Evolutionary conservation across 495 filamentous ascomycete genomes (phyloP), one percentile per base, ranked within the genome.

Genomic region (Neurospora sp.): DNA sequence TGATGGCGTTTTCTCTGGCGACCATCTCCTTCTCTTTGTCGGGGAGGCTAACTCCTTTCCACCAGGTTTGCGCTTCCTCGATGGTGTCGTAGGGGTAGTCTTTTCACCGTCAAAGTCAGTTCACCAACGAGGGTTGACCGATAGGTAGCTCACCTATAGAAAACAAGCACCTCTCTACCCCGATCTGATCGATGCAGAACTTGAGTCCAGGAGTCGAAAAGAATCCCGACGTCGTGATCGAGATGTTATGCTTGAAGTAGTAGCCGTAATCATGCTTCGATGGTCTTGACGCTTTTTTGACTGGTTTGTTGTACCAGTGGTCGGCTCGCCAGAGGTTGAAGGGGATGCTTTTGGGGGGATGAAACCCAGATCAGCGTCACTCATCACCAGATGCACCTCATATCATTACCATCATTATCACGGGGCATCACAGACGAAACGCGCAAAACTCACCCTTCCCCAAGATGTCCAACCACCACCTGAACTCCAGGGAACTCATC

Each of bases 281-380:
- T 40, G 81, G 78, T 74, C 88, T 84, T 75, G 86, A 84, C 20
- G 84, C 82, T 53, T 86, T 85, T 75, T 88, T 87, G 35, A 88
- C 77, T 0, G 79, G 81, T 69, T 83, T 83, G 74, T 83, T 82
- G 72, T 79, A 88, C 88, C 88, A 90, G 79, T 90, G 88, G 71
- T 88, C 85, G 27, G 88, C 89, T 12, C 90, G 81, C 82, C 85
- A 88, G 71, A 92, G 82, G 72, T 90, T 88, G 78, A 90, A 92
- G 0, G 89, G 90, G n/a, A 91, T 84, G 38, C 88, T 82, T 35
- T 74, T 74, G 5, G 9, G 1, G 7, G n/a, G 3, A 10, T 3
- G 1, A 42, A 12, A 48, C 16, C 7, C 41, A n/a, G 10, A 10
- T 48, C 16, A 46, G 61, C 39, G 12, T 22, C 69, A 14, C 11